Evolutionary conservation across 192 early-diverging fungal species (phyloP), one percentile per base, ranked within the genome.

Genomic region (Cetraspora pellucida): DNA sequence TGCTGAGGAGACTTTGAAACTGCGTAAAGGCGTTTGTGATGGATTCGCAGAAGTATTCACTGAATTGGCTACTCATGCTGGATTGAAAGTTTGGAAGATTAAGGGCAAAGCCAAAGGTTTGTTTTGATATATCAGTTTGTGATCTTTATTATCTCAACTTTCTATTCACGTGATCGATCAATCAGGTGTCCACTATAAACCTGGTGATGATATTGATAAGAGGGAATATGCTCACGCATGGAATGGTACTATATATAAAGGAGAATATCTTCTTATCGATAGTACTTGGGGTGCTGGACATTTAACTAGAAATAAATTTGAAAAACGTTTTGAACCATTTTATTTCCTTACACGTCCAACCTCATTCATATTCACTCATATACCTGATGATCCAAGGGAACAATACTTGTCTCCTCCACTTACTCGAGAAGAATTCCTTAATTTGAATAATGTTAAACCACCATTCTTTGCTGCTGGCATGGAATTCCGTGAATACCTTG

Each of bases 241-340:
- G 89, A 90, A 89, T 74, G 83, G 78, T 10, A 84, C 87, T 19
- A 77, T 61, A 13, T 50, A 89, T 23, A 52, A 86, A 54, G 87
- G 86, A 23, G 83, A 87, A 70, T 85, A 80, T 52, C 77, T 86
- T 17, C 78, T 89, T 72, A 85, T 89, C 30, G 88, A 89, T 44
- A 82, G 85, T 3, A 89, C 88, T 23, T 89, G 88, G 88, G 88
- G 87, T 46, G 84, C 88, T 4, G 88, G 88, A 7, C 30, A 73
- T 19, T 23, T 79, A 28, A 50, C 75, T 2, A 81, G 80, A 11
- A 74, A 74, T 5, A 72, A 69, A 2, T 88, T 87, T 75, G 75
- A 76, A 49, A 84, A 81, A 46, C 57, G 77, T 37, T 89, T 85
- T 79, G 66, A 88, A 27, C 83, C 85, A 21, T 86, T 85, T 63